phyloP scores from a whole-genome alignment of 1,284 basidiomycete genomes.

The Cronartium ribicola region DNA sequence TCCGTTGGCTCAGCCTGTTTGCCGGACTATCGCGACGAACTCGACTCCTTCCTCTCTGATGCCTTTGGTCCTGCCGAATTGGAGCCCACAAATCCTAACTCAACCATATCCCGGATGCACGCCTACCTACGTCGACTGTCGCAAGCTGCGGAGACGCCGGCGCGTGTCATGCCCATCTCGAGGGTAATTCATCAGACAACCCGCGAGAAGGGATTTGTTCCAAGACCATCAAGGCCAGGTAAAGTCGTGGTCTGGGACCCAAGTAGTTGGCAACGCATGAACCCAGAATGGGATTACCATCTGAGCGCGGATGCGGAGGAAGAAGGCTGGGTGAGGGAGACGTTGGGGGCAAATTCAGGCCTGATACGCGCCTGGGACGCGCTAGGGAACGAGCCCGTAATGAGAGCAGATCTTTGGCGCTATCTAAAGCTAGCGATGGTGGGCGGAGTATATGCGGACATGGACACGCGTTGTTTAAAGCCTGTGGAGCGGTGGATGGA shows the following conservation, averaged over 20 bases:
- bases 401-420: conserved; percentile 53
- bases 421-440: conserved; percentile 53
- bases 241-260: neutral
- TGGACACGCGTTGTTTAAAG: conserved; percentile 51
- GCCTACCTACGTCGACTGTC: neutral
- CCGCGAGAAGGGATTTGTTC: neutral
- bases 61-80: neutral
- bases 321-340: neutral
- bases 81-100: neutral
- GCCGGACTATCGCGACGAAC: neutral
- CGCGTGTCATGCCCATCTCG: neutral
- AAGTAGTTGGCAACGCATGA: neutral
- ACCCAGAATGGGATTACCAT: neutral
- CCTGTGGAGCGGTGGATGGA: conserved; percentile 51
- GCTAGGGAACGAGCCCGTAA: conserved; percentile 43
- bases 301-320: neutral
- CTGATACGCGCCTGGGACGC: neutral
- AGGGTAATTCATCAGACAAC: neutral
- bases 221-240: neutral
- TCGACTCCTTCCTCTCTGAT: neutral
- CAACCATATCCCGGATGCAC: neutral
- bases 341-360: neutral
- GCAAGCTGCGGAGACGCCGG: neutral
- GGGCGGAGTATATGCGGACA: conserved; percentile 54
- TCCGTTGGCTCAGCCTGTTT: neutral